These are phyloP conservation scores for Nemania serpens DNA, from an alignment of 2,329 filamentous ascomycete genomes.

Conservation along the genomic window DNA sequence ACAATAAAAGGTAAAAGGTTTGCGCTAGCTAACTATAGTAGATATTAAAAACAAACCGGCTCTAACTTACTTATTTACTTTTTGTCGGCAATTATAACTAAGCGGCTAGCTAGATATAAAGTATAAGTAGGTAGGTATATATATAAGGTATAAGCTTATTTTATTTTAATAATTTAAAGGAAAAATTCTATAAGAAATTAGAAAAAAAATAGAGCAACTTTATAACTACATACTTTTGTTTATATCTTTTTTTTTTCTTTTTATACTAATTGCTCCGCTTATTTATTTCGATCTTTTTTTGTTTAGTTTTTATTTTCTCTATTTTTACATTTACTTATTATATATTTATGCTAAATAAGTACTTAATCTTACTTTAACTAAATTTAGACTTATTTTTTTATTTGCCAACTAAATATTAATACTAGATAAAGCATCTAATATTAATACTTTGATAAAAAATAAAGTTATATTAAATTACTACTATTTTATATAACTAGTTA, in stretches of 20 bases:
- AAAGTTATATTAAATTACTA: constrained; percentile 40
- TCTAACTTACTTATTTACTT: background rate
- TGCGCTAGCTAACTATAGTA: constrained; percentile 19
- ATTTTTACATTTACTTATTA: no score
- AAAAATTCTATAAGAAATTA: background rate
- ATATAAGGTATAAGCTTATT: constrained; percentile 27
- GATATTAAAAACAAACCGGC: background rate
- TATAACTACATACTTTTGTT: background rate
- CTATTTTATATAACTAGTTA: constrained; percentile 22
- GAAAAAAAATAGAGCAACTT: background rate
- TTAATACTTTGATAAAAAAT: constrained; percentile 22
- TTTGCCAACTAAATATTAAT: background rate
- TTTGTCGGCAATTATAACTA: constrained; percentile 1
- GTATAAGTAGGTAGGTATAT: background rate
- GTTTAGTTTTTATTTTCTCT: background rate
- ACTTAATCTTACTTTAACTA: constrained; percentile 16
- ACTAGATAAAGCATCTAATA: constrained; percentile 10
- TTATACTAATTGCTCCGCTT: background rate
- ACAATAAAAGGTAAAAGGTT: background rate
- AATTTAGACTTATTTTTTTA: constrained; percentile 3
- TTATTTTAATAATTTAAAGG: constrained; percentile 17
- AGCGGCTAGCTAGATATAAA: background rate
- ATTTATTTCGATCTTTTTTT: background rate
- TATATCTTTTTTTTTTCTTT: no score
- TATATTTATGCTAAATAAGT: no score